Conservation (phyloP, 768 basidiomycete genomes). For the Boletellus sp. region DNA sequence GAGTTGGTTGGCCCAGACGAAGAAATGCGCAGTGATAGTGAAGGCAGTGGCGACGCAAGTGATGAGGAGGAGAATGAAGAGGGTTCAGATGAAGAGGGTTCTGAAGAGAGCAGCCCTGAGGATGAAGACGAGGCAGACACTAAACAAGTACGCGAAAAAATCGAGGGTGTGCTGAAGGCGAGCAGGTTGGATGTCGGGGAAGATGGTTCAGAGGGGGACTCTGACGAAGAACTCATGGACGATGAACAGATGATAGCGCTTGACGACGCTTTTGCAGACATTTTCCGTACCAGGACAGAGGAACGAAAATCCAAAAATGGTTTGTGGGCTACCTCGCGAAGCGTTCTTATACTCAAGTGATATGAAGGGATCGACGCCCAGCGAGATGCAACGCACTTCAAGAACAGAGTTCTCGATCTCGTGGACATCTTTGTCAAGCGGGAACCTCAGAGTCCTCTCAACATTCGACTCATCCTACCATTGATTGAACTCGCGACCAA, state of each 20-base stretch:
- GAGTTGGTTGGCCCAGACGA: conserved; percentile 44
- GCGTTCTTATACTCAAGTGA: background rate
- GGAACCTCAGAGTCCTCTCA: conserved; percentile 68
- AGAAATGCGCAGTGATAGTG: conserved; percentile 38
- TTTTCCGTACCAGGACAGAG: conserved; percentile 68
- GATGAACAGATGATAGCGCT: conserved; percentile 99
- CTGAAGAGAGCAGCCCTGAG: conserved; percentile 37
- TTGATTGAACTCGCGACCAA: conserved; percentile 71
- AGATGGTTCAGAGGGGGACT: conserved; percentile 49
- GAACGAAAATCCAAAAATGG: conserved; percentile 66
- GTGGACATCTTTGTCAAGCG: conserved; percentile 80
- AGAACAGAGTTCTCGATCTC: conserved; percentile 93
- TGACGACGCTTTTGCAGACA: conserved; percentile 85
- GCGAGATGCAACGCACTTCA: conserved; percentile 92
- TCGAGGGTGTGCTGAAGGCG: conserved; percentile 56
- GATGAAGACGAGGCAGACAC: conserved; percentile 48
- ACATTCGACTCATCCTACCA: conserved; percentile 66
- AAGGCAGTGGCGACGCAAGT: background rate
- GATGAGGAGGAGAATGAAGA: conserved; percentile 35
- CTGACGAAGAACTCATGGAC: conserved; percentile 73
- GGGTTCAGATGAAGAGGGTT: conserved; percentile 30
- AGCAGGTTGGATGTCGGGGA: conserved; percentile 56
- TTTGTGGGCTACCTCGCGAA: conserved; percentile 29
- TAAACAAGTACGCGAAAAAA: conserved; percentile 61
- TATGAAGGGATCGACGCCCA: conserved; percentile 60